phyloP scores from a whole-genome alignment of 1,284 basidiomycete species.

The Meripilus lineatus region DNA sequence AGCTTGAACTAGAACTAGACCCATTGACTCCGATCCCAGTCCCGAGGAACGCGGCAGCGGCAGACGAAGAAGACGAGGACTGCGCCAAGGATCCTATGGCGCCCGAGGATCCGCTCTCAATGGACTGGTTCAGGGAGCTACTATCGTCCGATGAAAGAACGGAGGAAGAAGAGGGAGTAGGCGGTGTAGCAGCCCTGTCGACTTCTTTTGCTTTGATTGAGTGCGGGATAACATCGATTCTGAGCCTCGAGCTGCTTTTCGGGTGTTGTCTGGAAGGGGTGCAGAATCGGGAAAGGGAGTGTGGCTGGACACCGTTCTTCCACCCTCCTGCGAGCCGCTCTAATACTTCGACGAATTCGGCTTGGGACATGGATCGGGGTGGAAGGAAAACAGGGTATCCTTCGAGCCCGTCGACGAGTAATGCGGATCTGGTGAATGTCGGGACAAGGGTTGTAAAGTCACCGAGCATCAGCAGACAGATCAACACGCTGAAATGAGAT shows the following conservation, averaged over 20 bases:
- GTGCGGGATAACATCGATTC: conserved; percentile 36
- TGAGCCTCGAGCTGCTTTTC: conserved; percentile 34
- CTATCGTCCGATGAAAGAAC: conserved; percentile 13
- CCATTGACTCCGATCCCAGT: conserved; percentile 19
- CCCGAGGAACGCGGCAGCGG: too few species aligned
- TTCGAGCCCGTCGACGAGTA: conserved; percentile 71
- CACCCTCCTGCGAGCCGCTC: conserved; percentile 72
- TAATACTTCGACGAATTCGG: conserved; percentile 76
- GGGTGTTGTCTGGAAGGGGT: too few species aligned
- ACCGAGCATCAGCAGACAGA: conserved; percentile 68
- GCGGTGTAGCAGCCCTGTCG: conserved; percentile 19
- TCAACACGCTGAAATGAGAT: conserved; percentile 71
- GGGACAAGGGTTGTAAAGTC: conserved; percentile 58
- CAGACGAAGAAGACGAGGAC: too few species aligned
- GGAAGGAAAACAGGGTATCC: conserved; percentile 82
- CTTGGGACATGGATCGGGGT: conserved; percentile 79
- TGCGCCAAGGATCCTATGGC: too few species aligned
- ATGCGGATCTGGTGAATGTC: conserved; percentile 57
- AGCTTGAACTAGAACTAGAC: conserved; percentile 19
- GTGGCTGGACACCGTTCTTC: conserved; percentile 53
- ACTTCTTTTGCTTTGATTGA: conserved; percentile 25
- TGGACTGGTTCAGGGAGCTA: too few species aligned
- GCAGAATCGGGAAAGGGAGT: conserved; percentile 38
- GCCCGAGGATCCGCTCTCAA: too few species aligned
- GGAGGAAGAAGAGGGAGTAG: conserved; percentile 21